Conservation (phyloP, 2,329 filamentous ascomycete species). For the Colletotrichum tropicicola region DNA sequence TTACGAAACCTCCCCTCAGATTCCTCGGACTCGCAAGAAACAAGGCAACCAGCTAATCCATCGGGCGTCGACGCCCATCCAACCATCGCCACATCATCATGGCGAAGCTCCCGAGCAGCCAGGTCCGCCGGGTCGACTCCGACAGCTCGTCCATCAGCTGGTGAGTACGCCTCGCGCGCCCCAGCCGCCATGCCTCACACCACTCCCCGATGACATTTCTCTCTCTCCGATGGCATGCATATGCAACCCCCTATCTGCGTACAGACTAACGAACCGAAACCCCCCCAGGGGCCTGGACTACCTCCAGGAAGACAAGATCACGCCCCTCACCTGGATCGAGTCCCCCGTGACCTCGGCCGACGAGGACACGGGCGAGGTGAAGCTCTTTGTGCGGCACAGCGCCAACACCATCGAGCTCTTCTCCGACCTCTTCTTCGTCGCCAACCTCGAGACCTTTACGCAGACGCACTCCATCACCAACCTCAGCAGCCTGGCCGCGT, state of each 20-base stretch:
- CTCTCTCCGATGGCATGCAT: neutral
- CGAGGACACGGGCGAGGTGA: slow-evolving; percentile 11
- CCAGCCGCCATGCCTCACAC: neutral
- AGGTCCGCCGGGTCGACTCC: slow-evolving; percentile 19
- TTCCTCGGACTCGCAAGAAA: slow-evolving; percentile 16
- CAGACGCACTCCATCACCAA: slow-evolving; percentile 63
- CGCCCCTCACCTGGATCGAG: slow-evolving; percentile 28
- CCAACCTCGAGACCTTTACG: slow-evolving; percentile 67
- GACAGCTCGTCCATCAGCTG: slow-evolving; percentile 11
- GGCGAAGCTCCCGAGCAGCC: slow-evolving; percentile 20
- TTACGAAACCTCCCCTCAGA: too few relatives aligned
- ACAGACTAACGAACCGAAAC: neutral
- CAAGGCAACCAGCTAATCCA: neutral
- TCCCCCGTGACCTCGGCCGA: slow-evolving; percentile 15
- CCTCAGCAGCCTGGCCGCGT: slow-evolving; percentile 42
- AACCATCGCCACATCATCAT: slow-evolving; percentile 5
- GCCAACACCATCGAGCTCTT: slow-evolving; percentile 66
- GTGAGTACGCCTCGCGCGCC: neutral
- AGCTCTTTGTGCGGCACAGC: slow-evolving; percentile 40
- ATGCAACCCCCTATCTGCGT: neutral
- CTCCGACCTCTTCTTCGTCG: slow-evolving; percentile 69
- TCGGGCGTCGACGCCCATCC: neutral
- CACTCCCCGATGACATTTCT: too few relatives aligned
- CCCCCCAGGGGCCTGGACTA: slow-evolving; percentile 28
- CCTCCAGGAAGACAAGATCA: slow-evolving; percentile 27